Percentiles rank a stretch among this genome's conserved stretches.
These are phyloP conservation scores for Articulospora tetracladia DNA, from an alignment of 495 filamentous ascomycete species.

Conservation along the genomic window DNA sequence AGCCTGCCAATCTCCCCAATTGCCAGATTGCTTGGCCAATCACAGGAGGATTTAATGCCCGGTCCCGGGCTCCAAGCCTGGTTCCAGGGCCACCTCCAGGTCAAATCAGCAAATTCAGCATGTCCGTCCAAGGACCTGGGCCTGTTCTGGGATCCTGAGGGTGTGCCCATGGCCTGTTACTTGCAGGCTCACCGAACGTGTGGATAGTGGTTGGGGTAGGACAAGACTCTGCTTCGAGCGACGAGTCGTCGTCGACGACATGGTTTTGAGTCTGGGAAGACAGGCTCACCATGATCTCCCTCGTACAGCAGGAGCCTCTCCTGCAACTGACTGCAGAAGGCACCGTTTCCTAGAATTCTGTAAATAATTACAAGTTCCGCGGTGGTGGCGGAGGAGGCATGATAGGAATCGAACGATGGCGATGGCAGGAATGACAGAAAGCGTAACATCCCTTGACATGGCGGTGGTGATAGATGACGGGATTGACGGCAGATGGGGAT, in stretches of 20 bases:
- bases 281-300: too few species aligned
- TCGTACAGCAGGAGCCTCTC: neutral
- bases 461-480: too few species aligned
- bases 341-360: neutral
- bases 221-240: neutral
- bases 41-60: neutral
- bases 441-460: neutral
- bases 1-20: neutral
- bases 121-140: neutral
- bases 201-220: neutral
- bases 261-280: too few species aligned
- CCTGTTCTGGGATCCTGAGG: neutral
- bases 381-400: too few species aligned
- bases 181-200: neutral
- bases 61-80: neutral
- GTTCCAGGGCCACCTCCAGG: neutral
- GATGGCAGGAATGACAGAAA: too few species aligned
- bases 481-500: too few species aligned
- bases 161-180: neutral
- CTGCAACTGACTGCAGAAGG: neutral
- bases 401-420: too few species aligned
- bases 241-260: too few species aligned
- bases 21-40: constrained; percentile 5
- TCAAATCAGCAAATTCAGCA: neutral
- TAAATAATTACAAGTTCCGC: too few species aligned